phyloP scores from a whole-genome alignment of 805 yeast genomes.

The Blastobotrys attinorum region DNA sequence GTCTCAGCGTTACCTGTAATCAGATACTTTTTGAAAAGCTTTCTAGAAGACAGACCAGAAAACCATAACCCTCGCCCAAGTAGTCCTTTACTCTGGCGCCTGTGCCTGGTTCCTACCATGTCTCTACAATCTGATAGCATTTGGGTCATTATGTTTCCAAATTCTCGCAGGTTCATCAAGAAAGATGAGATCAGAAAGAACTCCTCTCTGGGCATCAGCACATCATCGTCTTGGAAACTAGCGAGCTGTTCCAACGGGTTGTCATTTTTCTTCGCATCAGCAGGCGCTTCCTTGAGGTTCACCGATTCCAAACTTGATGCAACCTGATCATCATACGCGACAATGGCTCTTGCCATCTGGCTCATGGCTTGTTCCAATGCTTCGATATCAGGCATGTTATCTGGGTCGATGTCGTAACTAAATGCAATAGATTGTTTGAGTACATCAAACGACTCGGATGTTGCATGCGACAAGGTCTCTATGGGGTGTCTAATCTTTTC shows the following conservation, averaged over 20 bases:
- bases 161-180: slow-evolving; percentile 39
- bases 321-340: slow-evolving; percentile 29
- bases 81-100: slow-evolving; percentile 30
- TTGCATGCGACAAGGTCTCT: slow-evolving; percentile 26
- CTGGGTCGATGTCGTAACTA: slow-evolving; percentile 33
- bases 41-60: slow-evolving; percentile 31
- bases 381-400: slow-evolving; percentile 8
- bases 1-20: slow-evolving; percentile 14
- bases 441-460: slow-evolving; percentile 30
- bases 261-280: not conserved
- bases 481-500: slow-evolving; percentile 28
- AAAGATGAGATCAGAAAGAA: slow-evolving; percentile 44
- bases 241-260: slow-evolving; percentile 27
- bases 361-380: slow-evolving; percentile 23
- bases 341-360: slow-evolving; percentile 27
- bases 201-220: slow-evolving; percentile 41
- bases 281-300: not conserved
- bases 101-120: slow-evolving; percentile 26
- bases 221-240: slow-evolving; percentile 20
- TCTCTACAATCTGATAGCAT: slow-evolving; percentile 28
- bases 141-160: slow-evolving; percentile 27
- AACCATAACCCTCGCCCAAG: slow-evolving; percentile 38
- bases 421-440: slow-evolving; percentile 31
- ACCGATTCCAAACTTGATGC: slow-evolving; percentile 21
- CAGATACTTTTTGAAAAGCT: slow-evolving; percentile 33